Evolutionary conservation across 495 filamentous ascomycete genomes (phyloP), one percentile per base, ranked within the genome.

Genomic region (Trichoderma asperelloides): DNA sequence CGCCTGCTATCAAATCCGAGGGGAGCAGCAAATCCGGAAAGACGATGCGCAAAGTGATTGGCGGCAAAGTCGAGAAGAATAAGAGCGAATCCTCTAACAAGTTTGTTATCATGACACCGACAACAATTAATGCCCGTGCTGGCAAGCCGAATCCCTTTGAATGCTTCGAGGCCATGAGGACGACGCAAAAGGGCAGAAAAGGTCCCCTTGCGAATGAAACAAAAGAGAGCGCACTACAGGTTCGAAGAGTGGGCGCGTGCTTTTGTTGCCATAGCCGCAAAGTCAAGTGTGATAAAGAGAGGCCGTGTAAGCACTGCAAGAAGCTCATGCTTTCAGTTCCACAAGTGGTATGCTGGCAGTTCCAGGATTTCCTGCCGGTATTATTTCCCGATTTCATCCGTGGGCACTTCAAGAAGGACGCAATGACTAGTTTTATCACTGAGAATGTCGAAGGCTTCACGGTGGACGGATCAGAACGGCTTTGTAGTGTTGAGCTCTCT

Each of bases 261-360:
- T 83, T 83, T 70, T 79, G 79, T 74, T 83, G 79, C 68, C 80
- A 81, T 67, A 79, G 75, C 41, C 75, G 76, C 71, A 81, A 79
- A 70, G 78, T 79, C 47, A 78, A 75, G 47, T 84, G 76, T 73
- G 81, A 79, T 71, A 74, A 76, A 63, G 76, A 77, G 62, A 76
- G 77, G 51, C 79, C 75, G 33, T 85, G 80, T 69, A 78, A 74
- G 71, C 82, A 73, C 75, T 82, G 80, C 75, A 75, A 74, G 66
- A 79, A 77, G 69, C 77, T 78, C 68, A 72, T 75, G 40, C 72
- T 73, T 37, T 73, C 74, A 64, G 78, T 84, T 0, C 79, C 80
- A 8, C 74, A 79, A 63, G 78, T 76, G 37, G 71, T 79, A 40
- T 79, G 79, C 70, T 81, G 79, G 79, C 79, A 81, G 72, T 80